A percentile compares a stretch with the other conserved stretches of the same genome.
Conservation (phyloP, 768 basidiomycete species). For the Kwoniella pini region DNA sequence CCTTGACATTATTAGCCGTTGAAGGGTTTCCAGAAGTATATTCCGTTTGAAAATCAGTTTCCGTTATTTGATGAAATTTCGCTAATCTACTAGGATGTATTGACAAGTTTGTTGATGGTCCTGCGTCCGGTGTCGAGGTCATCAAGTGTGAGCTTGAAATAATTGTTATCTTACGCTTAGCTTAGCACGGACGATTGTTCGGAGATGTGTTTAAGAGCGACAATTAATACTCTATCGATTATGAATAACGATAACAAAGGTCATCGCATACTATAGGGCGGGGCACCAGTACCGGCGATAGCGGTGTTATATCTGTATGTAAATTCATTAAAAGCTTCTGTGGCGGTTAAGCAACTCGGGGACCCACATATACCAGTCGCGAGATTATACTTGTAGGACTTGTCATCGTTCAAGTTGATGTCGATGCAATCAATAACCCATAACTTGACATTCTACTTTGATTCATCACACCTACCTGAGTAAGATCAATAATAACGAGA, state of each 20-base stretch:
- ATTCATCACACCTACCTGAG: too few relatives aligned
- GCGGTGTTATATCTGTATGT: neutral
- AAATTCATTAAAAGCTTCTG: neutral
- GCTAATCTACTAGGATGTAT: slow-evolving; percentile 7
- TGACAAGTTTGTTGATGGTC: neutral
- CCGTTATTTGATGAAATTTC: neutral
- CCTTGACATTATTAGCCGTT: neutral
- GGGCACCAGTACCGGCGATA: slow-evolving; percentile 4
- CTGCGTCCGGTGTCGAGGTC: neutral
- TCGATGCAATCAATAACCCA: slow-evolving; percentile 2
- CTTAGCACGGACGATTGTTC: too few relatives aligned
- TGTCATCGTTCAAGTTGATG: slow-evolving; percentile 16
- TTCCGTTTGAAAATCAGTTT: neutral
- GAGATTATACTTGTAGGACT: slow-evolving; percentile 6
- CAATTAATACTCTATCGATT: too few relatives aligned
- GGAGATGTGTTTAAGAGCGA: too few relatives aligned
- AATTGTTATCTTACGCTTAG: too few relatives aligned
- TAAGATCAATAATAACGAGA: too few relatives aligned
- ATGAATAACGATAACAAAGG: too few relatives aligned
- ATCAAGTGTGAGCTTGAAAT: neutral
- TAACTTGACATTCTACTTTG: too few relatives aligned
- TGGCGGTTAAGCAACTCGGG: slow-evolving; percentile 1
- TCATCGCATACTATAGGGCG: neutral
- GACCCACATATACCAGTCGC: slow-evolving; percentile 1
- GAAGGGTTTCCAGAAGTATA: neutral